Base-by-base conservation (phyloP, 2,329 filamentous ascomycete species). In the Dendryphion nanum region DNA sequence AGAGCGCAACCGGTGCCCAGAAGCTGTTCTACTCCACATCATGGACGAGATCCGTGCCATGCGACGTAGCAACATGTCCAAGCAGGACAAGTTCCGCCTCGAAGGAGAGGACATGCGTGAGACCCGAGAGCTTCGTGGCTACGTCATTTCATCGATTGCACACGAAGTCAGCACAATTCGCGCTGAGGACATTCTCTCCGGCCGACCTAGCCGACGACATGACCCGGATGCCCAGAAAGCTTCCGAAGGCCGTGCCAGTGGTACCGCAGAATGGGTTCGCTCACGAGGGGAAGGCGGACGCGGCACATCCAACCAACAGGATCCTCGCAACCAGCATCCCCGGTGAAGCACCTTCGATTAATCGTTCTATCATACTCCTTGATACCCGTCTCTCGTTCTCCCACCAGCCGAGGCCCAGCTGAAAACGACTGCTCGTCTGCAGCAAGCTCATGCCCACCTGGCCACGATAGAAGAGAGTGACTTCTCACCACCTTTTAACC, bases 11-110 rank as follows among this genome's bases (percentile, higher is more conserved):
- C 80, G 82, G 53, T 90, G 86, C 51, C 82, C 91, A 0, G 93
- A 98, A 65, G 86, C 93, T 47, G 91, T 95, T 5, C 76, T 97
- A 44, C 77, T 95, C 13, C 90, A 90, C 73, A 89, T 96, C 47
- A 85, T 93, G 70, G 83, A 90, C 53, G 93, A 97, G 71, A 93
- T 98, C 59, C 87, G 87, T 57, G 81, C 82, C 45, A 79, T 91
- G 57, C 85, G 91, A 56, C 83, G 93, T 35, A 78, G 81, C 55
- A 90, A 94, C 68, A 80, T 95, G 76, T 76, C 78, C 63, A 95
- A 96, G 71, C 83, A 91, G 14, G 84, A 94, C 55, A 83, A 86
- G 42, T 90, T 89, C 67, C 77, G 81, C 29, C 73, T 93, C 12
- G 83, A 90, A 64, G 88, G 87, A 61, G 87, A 93, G 61, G 87